A percentile compares a stretch with the other conserved stretches of the same genome.
Conservation (phyloP, 768 basidiomycete genomes). For the Daedalea quercina region DNA sequence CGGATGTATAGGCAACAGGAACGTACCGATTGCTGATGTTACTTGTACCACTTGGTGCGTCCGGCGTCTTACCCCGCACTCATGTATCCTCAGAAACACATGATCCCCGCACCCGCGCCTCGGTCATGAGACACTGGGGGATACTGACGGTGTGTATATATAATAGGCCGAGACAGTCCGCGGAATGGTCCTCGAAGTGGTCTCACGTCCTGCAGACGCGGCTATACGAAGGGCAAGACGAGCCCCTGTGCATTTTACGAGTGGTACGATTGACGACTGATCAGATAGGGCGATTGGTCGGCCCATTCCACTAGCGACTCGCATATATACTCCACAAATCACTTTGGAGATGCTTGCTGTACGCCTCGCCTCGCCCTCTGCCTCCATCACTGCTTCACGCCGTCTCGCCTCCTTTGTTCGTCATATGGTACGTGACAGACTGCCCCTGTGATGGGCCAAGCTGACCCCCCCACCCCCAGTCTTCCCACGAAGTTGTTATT, state of each 20-base stretch:
- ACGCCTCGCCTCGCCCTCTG: constrained; percentile 27
- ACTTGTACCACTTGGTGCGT: no score
- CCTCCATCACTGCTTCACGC: constrained; percentile 17
- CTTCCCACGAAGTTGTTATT: constrained; percentile 80
- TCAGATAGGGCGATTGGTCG: constrained; percentile 10
- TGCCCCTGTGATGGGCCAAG: neutral
- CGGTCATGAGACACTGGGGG: neutral
- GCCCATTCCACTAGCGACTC: constrained; percentile 10
- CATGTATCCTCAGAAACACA: neutral
- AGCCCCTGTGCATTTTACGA: neutral
- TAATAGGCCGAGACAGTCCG: neutral
- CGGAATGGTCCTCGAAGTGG: neutral
- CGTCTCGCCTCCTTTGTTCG: constrained; percentile 19
- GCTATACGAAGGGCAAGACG: neutral
- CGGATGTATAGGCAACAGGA: no score
- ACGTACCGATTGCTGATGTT: no score
- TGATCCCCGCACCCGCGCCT: neutral
- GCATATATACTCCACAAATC: constrained; percentile 12
- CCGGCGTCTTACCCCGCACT: neutral
- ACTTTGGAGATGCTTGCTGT: constrained; percentile 12
- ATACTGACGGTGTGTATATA: neutral
- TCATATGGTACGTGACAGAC: constrained; percentile 20
- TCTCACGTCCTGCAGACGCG: neutral
- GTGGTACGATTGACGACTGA: constrained; percentile 17
- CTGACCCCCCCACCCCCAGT: constrained; percentile 6